Evolutionary conservation across 768 basidiomycete species (phyloP), one percentile per base, ranked within the genome.

Genomic region (Crepidotus variabilis): DNA sequence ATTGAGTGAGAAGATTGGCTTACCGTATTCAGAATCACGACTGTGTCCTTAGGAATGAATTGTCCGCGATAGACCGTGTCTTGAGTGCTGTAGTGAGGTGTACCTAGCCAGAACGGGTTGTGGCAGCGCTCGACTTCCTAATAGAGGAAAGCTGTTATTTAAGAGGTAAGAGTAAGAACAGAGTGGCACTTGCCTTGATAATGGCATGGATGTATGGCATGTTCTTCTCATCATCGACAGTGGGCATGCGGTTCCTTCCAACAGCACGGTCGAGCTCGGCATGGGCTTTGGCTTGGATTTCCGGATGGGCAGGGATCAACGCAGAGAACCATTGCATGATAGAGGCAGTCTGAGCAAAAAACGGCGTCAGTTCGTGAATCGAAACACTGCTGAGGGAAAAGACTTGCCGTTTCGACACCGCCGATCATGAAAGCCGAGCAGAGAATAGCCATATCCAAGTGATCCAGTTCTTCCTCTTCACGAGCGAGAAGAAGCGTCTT

Each of bases 391-490:
- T 20, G 4, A 45, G 74, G 76, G 22, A 77, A 71, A 50, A 28
- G 28, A 8, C 28, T 28, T 28, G 28, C 28, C 28, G 28, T 28
- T 28, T 78, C 69, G 32, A 77, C 73, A 36, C 77, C 77, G 6
- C 75, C 78, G n/a, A 77, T 69, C 60, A 71, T 75, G 56, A 78
- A 77, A 2, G 71, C 74, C 7, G 72, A 64, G 8, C 69, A 67
- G 33, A 79, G 66, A 52, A 78, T 75, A 22, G 63, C 55, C 59
- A 75, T 69, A 63, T 79, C 78, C 6, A 71, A 52, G 54, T 67
- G 61, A 55, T 74, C 73, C 34, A 79, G 62, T 11, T 65, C 57
- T 52, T 78, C 77, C 33, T 71, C 60, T 34, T 72, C 67, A 56
- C 66, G 67, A 39, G 56, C 56, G 21, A 67, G 55, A 6, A 79